phyloP scores from a whole-genome alignment of 495 filamentous ascomycete genomes.

The Terfezia boudieri region DNA sequence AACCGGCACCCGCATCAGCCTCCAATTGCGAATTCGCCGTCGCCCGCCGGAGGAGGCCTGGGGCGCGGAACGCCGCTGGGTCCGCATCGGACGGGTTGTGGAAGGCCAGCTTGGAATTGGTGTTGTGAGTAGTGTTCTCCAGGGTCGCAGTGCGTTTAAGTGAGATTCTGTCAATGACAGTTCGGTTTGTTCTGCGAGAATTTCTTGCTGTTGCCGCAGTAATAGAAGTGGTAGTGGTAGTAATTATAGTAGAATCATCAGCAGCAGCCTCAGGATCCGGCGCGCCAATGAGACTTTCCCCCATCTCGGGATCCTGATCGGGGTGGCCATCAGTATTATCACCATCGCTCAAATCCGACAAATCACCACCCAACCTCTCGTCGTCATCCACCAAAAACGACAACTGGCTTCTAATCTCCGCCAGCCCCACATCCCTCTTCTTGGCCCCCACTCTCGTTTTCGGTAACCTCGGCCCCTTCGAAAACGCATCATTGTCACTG shows the following conservation, averaged over 20 bases:
- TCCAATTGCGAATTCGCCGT: conserved; percentile 37
- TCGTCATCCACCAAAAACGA: neutral
- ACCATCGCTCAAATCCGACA: neutral
- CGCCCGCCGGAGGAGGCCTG: conserved; percentile 53
- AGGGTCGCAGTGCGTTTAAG: conserved; percentile 52
- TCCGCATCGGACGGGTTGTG: conserved; percentile 20
- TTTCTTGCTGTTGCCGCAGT: conserved; percentile 14
- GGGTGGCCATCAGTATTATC: neutral
- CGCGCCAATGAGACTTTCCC: conserved; percentile 7
- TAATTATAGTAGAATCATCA: conserved; percentile 4
- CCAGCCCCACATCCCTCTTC: conserved; percentile 7
- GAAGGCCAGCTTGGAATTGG: conserved; percentile 36
- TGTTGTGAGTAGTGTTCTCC: conserved; percentile 21
- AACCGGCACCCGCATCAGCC: conserved; percentile 20
- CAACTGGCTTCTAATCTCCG: conserved; percentile 1
- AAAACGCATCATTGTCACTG: conserved; percentile 23
- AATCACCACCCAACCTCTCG: neutral
- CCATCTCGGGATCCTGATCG: too few species aligned
- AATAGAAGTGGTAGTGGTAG: neutral
- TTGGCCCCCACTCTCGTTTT: conserved; percentile 13
- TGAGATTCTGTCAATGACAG: conserved; percentile 17
- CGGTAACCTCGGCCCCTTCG: neutral
- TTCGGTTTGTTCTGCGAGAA: conserved; percentile 17
- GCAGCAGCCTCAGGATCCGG: conserved; percentile 6
- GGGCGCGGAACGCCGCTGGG: conserved; percentile 39